phyloP scores from a whole-genome alignment of 257 asterid species.

The Solanum paucissectum region DNA sequence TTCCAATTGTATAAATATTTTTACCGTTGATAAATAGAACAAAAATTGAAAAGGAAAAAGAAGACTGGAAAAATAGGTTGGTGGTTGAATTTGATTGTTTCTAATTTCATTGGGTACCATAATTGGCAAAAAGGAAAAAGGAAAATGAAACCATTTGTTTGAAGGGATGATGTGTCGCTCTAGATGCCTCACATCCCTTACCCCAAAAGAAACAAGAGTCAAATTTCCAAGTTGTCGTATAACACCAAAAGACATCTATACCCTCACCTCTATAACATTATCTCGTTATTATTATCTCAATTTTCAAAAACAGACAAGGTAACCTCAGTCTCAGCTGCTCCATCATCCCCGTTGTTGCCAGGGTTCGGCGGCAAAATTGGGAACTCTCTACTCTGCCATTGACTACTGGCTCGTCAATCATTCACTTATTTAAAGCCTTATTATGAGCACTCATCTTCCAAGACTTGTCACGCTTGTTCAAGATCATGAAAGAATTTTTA shows the following conservation, averaged over 20 bases:
- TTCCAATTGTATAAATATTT: not conserved
- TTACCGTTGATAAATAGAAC: not conserved
- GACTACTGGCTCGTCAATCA: slow-evolving; percentile 61
- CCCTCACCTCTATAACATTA: not conserved
- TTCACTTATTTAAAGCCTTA: not conserved
- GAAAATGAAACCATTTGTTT: not conserved
- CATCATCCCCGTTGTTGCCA: not conserved
- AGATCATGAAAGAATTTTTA: not conserved
- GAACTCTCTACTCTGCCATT: slow-evolving; percentile 17
- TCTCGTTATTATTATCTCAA: not conserved
- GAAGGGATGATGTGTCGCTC: not conserved
- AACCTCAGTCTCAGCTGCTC: not conserved
- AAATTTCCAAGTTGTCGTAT: not conserved
- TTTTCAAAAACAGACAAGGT: not conserved
- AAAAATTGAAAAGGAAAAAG: not conserved
- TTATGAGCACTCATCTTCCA: not conserved
- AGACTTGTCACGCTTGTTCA: not conserved
- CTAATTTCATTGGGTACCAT: not conserved
- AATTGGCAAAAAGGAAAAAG: not conserved
- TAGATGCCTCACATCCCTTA: not conserved
- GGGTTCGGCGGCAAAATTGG: slow-evolving; percentile 13
- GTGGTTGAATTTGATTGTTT: not conserved
- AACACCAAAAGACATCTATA: not conserved
- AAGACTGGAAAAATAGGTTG: not conserved
- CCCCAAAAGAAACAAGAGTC: not conserved